Evolutionary conservation across 1,284 basidiomycete species (phyloP).

Genomic region (Ceratobasidium theobromae): DNA sequence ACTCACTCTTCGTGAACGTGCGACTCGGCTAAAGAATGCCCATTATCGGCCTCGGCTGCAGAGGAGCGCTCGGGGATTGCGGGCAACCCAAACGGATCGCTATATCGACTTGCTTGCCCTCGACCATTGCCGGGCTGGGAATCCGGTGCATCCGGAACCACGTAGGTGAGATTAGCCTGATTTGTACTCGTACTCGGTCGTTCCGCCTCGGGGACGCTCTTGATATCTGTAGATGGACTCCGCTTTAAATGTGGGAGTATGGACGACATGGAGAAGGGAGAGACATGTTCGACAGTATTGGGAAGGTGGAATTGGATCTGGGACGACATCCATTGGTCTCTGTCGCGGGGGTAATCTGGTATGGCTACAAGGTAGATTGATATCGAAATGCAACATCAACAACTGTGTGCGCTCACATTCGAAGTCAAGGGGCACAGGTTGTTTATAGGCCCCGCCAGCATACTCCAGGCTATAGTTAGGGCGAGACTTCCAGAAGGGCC

Average conservation of each 20-base stretch:
- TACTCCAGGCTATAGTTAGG: slow-evolving; percentile 22
- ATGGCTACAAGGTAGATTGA: slow-evolving; percentile 1
- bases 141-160: slow-evolving; percentile 8
- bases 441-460: slow-evolving; percentile 17
- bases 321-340: slow-evolving; percentile 25
- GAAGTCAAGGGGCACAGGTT: slow-evolving; percentile 8
- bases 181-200: slow-evolving; percentile 1
- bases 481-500: slow-evolving; percentile 22
- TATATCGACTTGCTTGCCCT: neutral
- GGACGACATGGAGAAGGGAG: slow-evolving; percentile 28
- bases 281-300: neutral
- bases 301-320: slow-evolving; percentile 26
- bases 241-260: slow-evolving; percentile 4
- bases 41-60: neutral
- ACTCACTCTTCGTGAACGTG: slow-evolving; percentile 19
- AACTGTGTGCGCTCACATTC: slow-evolving; percentile 1
- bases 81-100: neutral
- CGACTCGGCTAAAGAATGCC: neutral
- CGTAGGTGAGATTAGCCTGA: neutral
- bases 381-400: neutral
- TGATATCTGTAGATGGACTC: neutral
- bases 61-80: slow-evolving; percentile 13
- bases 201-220: neutral
- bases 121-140: neutral
- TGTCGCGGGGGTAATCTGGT: slow-evolving; percentile 23